Base-by-base conservation (phyloP, 441 rosid genomes). In the Erodium trifolium region DNA sequence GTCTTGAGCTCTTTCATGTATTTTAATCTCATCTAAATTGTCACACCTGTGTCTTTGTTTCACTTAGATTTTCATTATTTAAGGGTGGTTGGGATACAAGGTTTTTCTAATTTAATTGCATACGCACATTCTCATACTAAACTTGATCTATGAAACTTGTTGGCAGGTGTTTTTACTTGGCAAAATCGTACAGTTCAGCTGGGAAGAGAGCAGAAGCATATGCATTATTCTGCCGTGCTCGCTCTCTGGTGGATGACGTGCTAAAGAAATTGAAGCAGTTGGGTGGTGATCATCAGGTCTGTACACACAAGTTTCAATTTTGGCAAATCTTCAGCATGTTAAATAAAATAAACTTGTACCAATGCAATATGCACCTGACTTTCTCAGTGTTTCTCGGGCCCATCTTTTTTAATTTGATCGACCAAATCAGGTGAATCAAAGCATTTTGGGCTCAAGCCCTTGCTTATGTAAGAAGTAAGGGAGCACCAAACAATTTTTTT, bases 161-260 rank as follows among this genome's bases (percentile, higher is more conserved):
- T 73, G 29, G 68, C 88, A 92, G 98, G 86, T 94, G 98, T 81
- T 94, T 92, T 81, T 92, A 87, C 82, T 80, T 95, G 79, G 98
- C 95, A 55, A 85, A 77, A 73, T 92, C 98, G 11, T 87, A 86
- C 78, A 87, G 98, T 78, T 76, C 87, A 78, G 98, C 96, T 76
- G 96, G 95, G 45, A 95, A 95, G 76, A 88, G 91, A 81, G 72
- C 84, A 57, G 99, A 95, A 81, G 97, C 99, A 66, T 92, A 88
- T 59, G 83, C 86, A 55, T 79, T 95, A 70, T 90, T 82, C 72
- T 76, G 84, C 70, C 97, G 71, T 73, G 91, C 97, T 76, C 84
- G 86, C 68, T 88, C 93, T 68, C 83, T 90, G 68, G 84, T 93
- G 67, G 88, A 88, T 74, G 74, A 94, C 70, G 95, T 96, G 71